Base-by-base conservation (phyloP, 108 stramenopile genomes). In the Skeletonema grethae region DNA sequence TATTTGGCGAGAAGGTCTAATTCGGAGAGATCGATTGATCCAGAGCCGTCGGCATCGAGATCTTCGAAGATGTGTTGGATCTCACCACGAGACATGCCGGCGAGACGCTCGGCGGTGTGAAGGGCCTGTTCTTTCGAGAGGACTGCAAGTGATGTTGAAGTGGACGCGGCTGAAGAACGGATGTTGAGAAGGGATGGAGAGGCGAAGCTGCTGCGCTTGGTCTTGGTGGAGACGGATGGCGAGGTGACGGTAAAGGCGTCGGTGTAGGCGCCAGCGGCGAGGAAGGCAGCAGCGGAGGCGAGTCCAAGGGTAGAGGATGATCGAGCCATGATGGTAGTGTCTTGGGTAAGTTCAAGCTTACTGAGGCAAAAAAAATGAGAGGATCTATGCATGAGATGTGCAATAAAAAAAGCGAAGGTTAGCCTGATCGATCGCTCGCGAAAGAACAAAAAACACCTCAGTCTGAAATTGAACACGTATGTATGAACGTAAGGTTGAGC, bases 41-140 rank as follows among this genome's bases (percentile, higher is more conserved):
- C 69, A 13, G 58, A 61, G 4, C 60, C 59, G 32, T 70, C 69
- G 22, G 60, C 60, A 61, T 70, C 69, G 30, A 70, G 59, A 70
- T 70, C 60, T 61, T 70, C 69, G 22, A 70, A 70, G 13, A 70
- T 70, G 32, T 70, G 69, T 13, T 59, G 58, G 15, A 59, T 35
- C 7, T 59, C 58, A 15, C 28, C 32, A 7, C 58, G 58, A 4
- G 58, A 59, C 58, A 59, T 59, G 5, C 58, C 58, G 0, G 58
- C 58, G 5, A 59, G 58, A 35, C 58, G 58, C 7, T 59, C 58
- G 22, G 58, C 58, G 13, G 58, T 59, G 20, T 59, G 58, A n/a
- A 59, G 58, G 58, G 32, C 58, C n/a, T 59, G 58, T n/a, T 59
- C 58, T 35, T 59, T 46, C 1, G 46, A 46, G 46, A 46, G 46